Conservation (phyloP, 1,284 basidiomycete species). For the Ceratobasidium sp. region DNA sequence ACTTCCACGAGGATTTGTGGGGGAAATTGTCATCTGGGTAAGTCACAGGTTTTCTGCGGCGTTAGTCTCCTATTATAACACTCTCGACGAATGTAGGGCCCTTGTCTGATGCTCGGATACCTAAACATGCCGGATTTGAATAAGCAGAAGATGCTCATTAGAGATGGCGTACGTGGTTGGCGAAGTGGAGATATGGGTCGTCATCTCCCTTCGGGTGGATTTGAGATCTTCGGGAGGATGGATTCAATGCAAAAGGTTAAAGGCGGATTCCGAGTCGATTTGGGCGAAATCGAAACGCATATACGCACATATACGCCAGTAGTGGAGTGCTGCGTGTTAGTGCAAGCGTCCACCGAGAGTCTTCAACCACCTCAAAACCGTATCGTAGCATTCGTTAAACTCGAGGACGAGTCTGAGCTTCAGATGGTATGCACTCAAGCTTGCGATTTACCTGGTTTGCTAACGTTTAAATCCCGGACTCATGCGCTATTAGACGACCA, state of each 20-base stretch:
- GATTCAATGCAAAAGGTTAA: conserved; percentile 13
- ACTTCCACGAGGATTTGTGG: conserved; percentile 11
- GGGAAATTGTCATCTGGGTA: conserved; percentile 28
- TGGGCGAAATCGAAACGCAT: conserved; percentile 17
- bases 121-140: conserved; percentile 3
- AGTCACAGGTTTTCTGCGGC: background rate
- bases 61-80: background rate
- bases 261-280: conserved; percentile 30
- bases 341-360: background rate
- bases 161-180: conserved; percentile 24
- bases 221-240: conserved; percentile 21
- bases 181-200: conserved; percentile 18
- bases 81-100: background rate
- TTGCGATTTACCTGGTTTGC: background rate
- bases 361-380: background rate
- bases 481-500: background rate
- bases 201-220: conserved; percentile 2
- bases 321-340: conserved; percentile 5
- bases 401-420: background rate
- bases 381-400: conserved; percentile 15
- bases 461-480: background rate
- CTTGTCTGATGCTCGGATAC: conserved; percentile 18
- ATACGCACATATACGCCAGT: background rate
- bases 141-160: background rate
- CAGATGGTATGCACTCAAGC: background rate